Percentiles rank a stretch among this genome's conserved stretches.
Conservation (phyloP, 2,329 filamentous ascomycete species). For the Cadophora gregata region DNA sequence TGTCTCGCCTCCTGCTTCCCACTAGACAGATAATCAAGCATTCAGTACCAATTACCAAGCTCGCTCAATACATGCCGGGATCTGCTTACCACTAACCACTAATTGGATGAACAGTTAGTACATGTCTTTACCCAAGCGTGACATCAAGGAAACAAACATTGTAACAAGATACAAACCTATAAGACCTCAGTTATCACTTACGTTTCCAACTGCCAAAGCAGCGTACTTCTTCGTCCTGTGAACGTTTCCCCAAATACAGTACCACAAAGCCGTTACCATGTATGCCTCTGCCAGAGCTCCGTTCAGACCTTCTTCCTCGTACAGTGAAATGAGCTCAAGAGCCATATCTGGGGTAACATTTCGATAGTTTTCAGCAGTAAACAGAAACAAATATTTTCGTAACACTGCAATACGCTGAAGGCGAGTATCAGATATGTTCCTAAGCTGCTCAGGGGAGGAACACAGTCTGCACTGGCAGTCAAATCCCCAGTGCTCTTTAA, state of each 20-base stretch:
- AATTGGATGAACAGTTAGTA: not conserved
- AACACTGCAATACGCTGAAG: constrained; percentile 8
- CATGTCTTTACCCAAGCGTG: too few species aligned
- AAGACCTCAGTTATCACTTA: not conserved
- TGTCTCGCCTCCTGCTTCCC: constrained; percentile 4
- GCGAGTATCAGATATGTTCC: not conserved
- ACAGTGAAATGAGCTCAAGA: constrained; percentile 18
- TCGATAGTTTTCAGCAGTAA: not conserved
- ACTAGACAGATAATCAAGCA: not conserved
- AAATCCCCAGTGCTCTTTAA: constrained; percentile 28
- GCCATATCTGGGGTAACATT: constrained; percentile 8
- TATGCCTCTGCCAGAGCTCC: constrained; percentile 23
- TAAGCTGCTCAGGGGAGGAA: not conserved
- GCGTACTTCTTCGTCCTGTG: constrained; percentile 20
- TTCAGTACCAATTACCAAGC: not conserved
- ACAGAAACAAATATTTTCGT: not conserved
- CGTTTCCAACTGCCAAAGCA: constrained; percentile 10
- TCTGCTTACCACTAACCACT: constrained; percentile 5
- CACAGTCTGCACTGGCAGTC: constrained; percentile 24
- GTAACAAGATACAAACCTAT: not conserved
- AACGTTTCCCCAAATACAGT: constrained; percentile 23
- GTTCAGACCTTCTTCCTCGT: constrained; percentile 21
- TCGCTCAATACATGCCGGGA: not conserved
- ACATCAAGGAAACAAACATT: not conserved
- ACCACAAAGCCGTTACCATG: constrained; percentile 23